Percentiles rank a stretch among this genome's conserved stretches.
These are phyloP conservation scores for Vicia sativa DNA, from an alignment of 306 rosid species.

Conservation along the genomic window DNA sequence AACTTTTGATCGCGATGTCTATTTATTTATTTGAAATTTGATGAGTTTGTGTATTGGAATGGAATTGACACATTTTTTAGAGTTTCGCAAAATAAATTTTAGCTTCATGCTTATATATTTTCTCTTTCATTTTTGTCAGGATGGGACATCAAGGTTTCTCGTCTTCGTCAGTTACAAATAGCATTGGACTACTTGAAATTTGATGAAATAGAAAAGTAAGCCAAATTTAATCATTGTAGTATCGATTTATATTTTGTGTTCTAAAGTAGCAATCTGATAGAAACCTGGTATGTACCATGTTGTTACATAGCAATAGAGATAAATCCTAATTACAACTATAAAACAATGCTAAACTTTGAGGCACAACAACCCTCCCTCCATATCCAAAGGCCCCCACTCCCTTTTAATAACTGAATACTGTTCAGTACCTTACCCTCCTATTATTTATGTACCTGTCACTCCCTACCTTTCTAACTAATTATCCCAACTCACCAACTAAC, in stretches of 20 bases:
- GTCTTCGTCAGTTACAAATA: conserved; percentile 76
- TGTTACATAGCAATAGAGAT: conserved; percentile 7
- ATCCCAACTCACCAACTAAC: background rate
- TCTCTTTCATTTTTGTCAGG: conserved; percentile 57
- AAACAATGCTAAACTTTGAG: background rate
- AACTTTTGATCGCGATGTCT: conserved; percentile 4
- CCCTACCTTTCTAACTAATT: background rate
- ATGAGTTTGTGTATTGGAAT: conserved; percentile 19
- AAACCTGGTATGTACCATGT: background rate
- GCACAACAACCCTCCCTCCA: conserved; percentile 12
- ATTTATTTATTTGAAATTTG: conserved; percentile 27
- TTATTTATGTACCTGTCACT: conserved; percentile 1
- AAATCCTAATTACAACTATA: background rate
- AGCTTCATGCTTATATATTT: conserved; percentile 39
- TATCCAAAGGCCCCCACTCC: background rate
- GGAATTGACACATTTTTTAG: conserved; percentile 28
- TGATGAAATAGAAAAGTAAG: conserved; percentile 83
- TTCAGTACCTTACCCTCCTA: background rate
- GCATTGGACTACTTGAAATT: conserved; percentile 85
- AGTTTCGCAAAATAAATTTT: conserved; percentile 27
- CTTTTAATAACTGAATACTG: conserved; percentile 8
- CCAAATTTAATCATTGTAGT: conserved; percentile 30
- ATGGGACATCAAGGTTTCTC: conserved; percentile 83
- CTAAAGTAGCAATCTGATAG: conserved; percentile 14
- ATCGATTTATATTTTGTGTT: conserved; percentile 26